phyloP scores from a whole-genome alignment of 176 grass and related monocot genomes.

The Zea mays region DNA sequence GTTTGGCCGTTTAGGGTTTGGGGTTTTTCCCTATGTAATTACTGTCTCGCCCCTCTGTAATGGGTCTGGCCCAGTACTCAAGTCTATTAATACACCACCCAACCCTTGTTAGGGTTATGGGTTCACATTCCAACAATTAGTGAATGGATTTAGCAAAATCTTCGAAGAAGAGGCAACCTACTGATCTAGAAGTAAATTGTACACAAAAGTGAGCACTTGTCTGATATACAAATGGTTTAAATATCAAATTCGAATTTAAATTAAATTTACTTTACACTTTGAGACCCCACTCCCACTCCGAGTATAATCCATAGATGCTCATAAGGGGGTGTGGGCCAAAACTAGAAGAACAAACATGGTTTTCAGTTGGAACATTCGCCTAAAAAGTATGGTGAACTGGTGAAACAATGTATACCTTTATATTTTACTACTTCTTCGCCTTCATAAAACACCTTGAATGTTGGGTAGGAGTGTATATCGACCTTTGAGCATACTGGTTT shows the following conservation, averaged over 20 bases:
- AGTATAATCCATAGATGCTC: not conserved
- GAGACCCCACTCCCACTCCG: not conserved
- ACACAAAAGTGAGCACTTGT: not conserved
- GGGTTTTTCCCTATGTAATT: no score
- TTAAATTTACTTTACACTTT: conserved; percentile 4
- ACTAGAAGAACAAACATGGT: not conserved
- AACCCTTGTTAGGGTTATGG: no score
- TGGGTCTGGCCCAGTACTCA: no score
- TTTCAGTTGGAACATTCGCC: not conserved
- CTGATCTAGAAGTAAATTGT: not conserved
- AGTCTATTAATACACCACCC: no score
- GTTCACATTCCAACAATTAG: no score
- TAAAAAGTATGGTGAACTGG: not conserved
- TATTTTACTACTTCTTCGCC: conserved; percentile 88
- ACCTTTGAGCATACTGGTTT: conserved; percentile 90
- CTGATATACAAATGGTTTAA: not conserved
- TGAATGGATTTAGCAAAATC: not conserved
- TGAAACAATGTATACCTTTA: conserved; percentile 59
- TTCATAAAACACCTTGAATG: conserved; percentile 90
- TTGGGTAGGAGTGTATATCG: conserved; percentile 90
- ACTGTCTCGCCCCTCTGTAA: no score
- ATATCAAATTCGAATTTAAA: not conserved
- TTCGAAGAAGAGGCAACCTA: not conserved
- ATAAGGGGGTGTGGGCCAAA: not conserved
- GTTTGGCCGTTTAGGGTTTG: no score